These are phyloP conservation scores for Caryocar brasiliense DNA, from an alignment of 441 rosid species.

Conservation along the genomic window DNA sequence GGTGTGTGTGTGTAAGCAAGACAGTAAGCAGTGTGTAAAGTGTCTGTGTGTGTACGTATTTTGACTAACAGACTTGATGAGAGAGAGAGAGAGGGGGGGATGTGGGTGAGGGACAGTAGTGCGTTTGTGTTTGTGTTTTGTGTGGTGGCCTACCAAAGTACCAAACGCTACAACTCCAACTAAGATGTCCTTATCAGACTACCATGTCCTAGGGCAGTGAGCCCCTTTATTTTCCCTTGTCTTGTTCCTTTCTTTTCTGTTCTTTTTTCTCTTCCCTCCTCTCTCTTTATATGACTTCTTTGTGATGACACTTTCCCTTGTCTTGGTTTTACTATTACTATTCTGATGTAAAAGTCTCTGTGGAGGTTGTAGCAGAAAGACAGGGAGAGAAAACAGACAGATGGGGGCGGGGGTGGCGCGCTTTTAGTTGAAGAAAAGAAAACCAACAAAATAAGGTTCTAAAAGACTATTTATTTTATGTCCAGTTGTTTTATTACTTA, in stretches of 20 bases:
- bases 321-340: background rate
- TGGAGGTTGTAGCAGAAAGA: too few species aligned
- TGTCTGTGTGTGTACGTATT: background rate
- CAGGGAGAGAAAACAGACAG: too few species aligned
- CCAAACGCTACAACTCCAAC: constrained; percentile 17
- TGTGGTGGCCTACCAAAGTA: constrained; percentile 23
- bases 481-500: too few species aligned
- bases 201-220: constrained; percentile 14
- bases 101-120: constrained; percentile 11
- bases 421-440: too few species aligned
- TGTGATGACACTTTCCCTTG: background rate
- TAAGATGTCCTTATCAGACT: constrained; percentile 14
- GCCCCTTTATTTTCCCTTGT: background rate
- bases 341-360: constrained; percentile 7
- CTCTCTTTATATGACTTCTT: too few species aligned
- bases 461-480: too few species aligned
- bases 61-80: too few species aligned
- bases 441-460: too few species aligned
- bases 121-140: too few species aligned
- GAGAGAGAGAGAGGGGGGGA: background rate
- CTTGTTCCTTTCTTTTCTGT: background rate
- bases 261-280: background rate
- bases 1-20: background rate
- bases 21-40: background rate
- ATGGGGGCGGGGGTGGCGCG: too few species aligned